Base-by-base conservation (phyloP, 306 rosid genomes). In the Cucumis hystrix region DNA sequence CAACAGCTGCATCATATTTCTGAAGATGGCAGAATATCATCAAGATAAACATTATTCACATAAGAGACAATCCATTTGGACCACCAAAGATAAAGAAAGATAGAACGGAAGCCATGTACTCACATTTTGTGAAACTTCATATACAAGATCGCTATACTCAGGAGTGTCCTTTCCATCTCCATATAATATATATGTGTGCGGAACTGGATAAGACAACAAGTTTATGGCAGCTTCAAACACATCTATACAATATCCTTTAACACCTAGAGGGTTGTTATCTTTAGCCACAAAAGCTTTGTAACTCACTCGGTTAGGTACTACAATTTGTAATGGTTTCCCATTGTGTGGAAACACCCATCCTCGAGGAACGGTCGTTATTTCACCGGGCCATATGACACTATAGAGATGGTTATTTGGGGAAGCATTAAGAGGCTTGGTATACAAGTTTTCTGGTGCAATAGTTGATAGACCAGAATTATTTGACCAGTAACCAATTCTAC, bases 291-390 rank as follows among this genome's bases (percentile, higher is more conserved):
- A 88, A 7, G 89, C 89, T 72, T 80, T 25, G 87, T 86, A 93
- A 83, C 84, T 80, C 57, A 89, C 83, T 75, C 98, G 84, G 79
- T 91, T 43, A 11, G 97, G 98, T 57, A 93, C 97, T n/a, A 80
- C 97, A 73, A 93, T 89, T 61, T 88, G 87, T n/a, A 93, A 88
- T 14, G 93, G 92, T 82, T 78, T 87, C 18, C 98, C 98, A 76
- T 93, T 93, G 86, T 91, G 86, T 39, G 98, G 98, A 76, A 93
- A 93, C 37, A 93, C 92, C 98, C 98, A 93, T 73, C 97, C 98
- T 58, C 84, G 83, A 16, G 98, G 98, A 54, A 0, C 59, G 20
- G 18, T 7, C 39, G 82, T 70, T 28, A 64, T 59, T 80, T 89
- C 96, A n/a, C 97, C 97, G 0, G 98, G 98, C 98, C 98, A 93